These are phyloP conservation scores for Colletotrichum filicis DNA, from an alignment of 2,329 filamentous ascomycete species.

Conservation along the genomic window DNA sequence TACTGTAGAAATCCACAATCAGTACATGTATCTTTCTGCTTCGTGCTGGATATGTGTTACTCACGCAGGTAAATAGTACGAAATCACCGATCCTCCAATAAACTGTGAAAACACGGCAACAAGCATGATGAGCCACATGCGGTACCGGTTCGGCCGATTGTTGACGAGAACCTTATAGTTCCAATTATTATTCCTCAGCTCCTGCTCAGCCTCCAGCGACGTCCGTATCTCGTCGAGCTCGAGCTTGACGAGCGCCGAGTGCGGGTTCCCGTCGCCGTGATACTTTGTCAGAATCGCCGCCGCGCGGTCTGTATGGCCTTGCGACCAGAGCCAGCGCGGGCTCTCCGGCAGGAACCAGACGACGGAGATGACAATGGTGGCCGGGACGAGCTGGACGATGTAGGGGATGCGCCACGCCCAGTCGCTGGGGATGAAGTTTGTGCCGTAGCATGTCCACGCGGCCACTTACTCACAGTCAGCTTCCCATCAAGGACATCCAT, in stretches of 20 bases:
- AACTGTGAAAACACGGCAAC: constrained; percentile 61
- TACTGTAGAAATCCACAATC: constrained; percentile 33
- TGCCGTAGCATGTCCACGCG: constrained; percentile 57
- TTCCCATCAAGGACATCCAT: background rate
- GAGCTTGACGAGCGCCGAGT: constrained; percentile 45
- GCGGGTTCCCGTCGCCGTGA: constrained; percentile 54
- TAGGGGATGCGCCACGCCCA: constrained; percentile 61
- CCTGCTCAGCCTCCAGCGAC: constrained; percentile 54
- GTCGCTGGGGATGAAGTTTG: constrained; percentile 53
- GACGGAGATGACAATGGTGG: constrained; percentile 53
- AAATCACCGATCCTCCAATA: constrained; percentile 59
- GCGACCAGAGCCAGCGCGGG: constrained; percentile 54
- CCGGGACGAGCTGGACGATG: constrained; percentile 55
- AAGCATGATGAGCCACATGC: constrained; percentile 57
- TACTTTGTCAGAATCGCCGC: constrained; percentile 48
- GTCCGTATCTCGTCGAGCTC: constrained; percentile 60
- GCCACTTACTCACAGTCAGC: constrained; percentile 43
- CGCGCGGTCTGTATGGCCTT: constrained; percentile 43
- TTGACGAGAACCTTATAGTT: constrained; percentile 57
- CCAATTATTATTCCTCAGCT: constrained; percentile 47
- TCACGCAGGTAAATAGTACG: constrained; percentile 52
- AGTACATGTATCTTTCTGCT: background rate
- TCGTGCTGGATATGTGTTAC: constrained; percentile 55
- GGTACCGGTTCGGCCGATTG: constrained; percentile 59
- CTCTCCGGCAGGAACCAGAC: constrained; percentile 61